A percentile compares a stretch with the other conserved stretches of the same genome.
phyloP scores from a whole-genome alignment of 306 rosid species.

The Cucurbita pepo region DNA sequence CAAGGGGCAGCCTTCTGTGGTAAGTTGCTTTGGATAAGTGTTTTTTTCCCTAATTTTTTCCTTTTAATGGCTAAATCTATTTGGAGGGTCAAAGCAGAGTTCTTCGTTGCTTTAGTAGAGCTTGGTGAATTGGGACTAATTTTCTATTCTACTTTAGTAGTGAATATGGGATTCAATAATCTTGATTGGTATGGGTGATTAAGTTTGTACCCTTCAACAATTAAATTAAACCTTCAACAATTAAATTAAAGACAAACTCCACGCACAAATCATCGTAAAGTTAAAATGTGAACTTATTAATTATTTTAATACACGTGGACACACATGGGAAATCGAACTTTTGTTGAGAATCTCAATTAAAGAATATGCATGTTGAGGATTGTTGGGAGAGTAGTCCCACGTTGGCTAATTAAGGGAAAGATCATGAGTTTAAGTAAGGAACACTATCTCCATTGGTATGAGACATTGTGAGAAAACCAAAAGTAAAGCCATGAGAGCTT shows the following conservation, averaged over 20 bases:
- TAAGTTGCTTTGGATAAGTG: slow-evolving; percentile 11
- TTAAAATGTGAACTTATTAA: not conserved
- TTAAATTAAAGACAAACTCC: not conserved
- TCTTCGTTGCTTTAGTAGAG: not conserved
- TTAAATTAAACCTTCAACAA: not conserved
- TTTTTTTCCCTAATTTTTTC: not conserved
- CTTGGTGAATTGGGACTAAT: not conserved
- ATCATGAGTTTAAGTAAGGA: too few relatives aligned
- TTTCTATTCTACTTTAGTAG: not conserved
- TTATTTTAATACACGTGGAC: not conserved
- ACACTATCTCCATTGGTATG: too few relatives aligned
- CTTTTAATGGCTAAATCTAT: not conserved
- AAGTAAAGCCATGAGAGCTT: too few relatives aligned
- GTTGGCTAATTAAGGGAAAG: too few relatives aligned
- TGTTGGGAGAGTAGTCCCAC: too few relatives aligned
- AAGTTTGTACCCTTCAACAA: not conserved
- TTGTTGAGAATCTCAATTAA: too few relatives aligned
- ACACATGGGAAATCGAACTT: not conserved
- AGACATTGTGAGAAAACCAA: too few relatives aligned
- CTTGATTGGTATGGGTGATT: not conserved
- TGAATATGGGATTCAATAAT: not conserved
- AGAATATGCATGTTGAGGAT: too few relatives aligned
- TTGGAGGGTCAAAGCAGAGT: not conserved
- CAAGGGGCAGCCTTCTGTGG: slow-evolving; percentile 79
- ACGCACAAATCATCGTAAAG: not conserved